A percentile compares a stretch with the other conserved stretches of the same genome.
phyloP scores from a whole-genome alignment of 495 filamentous ascomycete species.

The Penicillium flavigenum region DNA sequence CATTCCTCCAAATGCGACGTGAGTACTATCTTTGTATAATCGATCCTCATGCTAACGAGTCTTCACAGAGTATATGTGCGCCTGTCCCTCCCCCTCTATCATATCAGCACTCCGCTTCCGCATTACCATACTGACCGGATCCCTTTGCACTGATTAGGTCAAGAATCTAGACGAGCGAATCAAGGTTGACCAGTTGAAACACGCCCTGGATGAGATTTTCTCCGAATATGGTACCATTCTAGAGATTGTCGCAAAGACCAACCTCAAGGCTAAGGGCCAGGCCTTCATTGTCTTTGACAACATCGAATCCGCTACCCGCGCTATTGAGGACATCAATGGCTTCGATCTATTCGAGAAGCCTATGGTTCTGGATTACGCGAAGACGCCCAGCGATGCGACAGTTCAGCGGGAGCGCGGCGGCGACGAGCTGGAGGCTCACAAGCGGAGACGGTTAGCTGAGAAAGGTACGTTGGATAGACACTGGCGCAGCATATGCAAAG shows the following conservation, averaged over 20 bases:
- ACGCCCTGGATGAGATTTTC: constrained; percentile 76
- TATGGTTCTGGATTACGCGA: constrained; percentile 84
- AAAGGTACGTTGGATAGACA: constrained; percentile 62
- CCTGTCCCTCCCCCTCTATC: constrained; percentile 22
- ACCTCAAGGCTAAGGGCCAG: constrained; percentile 90
- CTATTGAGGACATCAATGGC: constrained; percentile 86
- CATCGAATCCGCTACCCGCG: constrained; percentile 68
- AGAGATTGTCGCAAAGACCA: constrained; percentile 90
- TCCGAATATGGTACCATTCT: constrained; percentile 86
- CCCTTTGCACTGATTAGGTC: constrained; percentile 51
- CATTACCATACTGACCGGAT: constrained; percentile 18
- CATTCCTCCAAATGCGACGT: constrained; percentile 52
- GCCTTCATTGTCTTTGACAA: constrained; percentile 93
- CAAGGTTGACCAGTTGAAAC: constrained; percentile 75
- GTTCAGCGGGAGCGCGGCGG: constrained; percentile 68
- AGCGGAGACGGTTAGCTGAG: constrained; percentile 80
- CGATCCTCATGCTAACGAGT: constrained; percentile 20
- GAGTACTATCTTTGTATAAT: constrained; percentile 17
- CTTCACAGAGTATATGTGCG: constrained; percentile 54
- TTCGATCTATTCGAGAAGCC: constrained; percentile 94
- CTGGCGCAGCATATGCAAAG: background rate
- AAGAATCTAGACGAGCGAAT: constrained; percentile 92
- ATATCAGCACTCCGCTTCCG: constrained; percentile 16
- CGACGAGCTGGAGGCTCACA: constrained; percentile 85
- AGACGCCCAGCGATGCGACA: constrained; percentile 83